Conservation (phyloP, 2,329 filamentous ascomycete species). For the Teratosphaeria viscida region DNA sequence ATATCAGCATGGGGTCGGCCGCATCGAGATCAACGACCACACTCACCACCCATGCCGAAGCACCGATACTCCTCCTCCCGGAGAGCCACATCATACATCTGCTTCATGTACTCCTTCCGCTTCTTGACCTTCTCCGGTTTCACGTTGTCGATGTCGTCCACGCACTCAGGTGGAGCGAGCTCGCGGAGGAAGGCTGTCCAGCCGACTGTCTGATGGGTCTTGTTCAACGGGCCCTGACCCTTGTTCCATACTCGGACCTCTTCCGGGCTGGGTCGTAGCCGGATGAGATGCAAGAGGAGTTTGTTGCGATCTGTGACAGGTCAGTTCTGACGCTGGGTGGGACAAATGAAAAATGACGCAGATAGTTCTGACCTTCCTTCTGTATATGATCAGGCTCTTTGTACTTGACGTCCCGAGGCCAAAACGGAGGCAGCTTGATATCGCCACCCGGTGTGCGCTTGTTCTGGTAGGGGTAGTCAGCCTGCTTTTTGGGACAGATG, state of each 20-base stretch:
- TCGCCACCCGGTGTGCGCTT: slow-evolving; percentile 36
- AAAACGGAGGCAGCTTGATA: slow-evolving; percentile 23
- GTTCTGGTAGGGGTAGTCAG: slow-evolving; percentile 59
- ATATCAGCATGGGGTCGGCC: background rate
- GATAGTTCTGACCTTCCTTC: slow-evolving; percentile 46
- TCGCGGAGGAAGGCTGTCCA: slow-evolving; percentile 23
- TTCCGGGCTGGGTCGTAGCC: slow-evolving; percentile 18
- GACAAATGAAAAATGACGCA: background rate
- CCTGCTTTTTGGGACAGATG: slow-evolving; percentile 68
- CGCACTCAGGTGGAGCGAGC: slow-evolving; percentile 9
- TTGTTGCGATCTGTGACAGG: slow-evolving; percentile 17
- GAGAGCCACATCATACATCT: slow-evolving; percentile 13
- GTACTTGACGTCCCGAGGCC: slow-evolving; percentile 35
- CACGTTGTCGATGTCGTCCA: slow-evolving; percentile 17
- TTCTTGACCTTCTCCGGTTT: slow-evolving; percentile 9
- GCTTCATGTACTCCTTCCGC: slow-evolving; percentile 5
- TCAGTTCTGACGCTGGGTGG: slow-evolving; percentile 4
- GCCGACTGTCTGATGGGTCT: slow-evolving; percentile 14
- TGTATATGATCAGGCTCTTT: slow-evolving; percentile 65
- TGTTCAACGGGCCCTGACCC: slow-evolving; percentile 10
- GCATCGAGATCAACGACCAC: no score
- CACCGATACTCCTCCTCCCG: slow-evolving; percentile 9
- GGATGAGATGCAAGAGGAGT: slow-evolving; percentile 21
- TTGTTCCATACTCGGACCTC: slow-evolving; percentile 20
- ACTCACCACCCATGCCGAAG: background rate